These are phyloP conservation scores for Sporothrix sp. DNA, from an alignment of 2,329 filamentous ascomycete genomes.

Conservation along the genomic window DNA sequence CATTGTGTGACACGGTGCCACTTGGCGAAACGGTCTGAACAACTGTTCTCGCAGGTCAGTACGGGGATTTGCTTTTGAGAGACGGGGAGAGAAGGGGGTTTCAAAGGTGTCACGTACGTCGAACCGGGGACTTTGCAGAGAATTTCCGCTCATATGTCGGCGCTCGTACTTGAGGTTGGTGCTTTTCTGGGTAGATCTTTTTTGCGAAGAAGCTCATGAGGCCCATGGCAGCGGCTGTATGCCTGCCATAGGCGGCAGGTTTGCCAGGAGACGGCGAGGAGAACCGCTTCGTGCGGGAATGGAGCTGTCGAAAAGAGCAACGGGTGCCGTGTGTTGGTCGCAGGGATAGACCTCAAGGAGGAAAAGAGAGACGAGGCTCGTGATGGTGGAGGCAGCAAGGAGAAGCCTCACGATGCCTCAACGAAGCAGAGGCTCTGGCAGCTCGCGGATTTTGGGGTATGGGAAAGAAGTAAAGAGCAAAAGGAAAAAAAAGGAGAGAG, in stretches of 20 bases:
- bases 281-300: not conserved
- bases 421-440: no score
- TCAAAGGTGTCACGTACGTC: constrained; percentile 18
- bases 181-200: constrained; percentile 19
- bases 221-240: constrained; percentile 22
- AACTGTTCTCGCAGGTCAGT: not conserved
- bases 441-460: no score
- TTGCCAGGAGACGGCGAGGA: not conserved
- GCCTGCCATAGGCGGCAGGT: constrained; percentile 17
- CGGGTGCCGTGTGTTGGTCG: no score
- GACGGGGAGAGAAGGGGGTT: no score
- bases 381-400: not conserved
- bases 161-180: constrained; percentile 14
- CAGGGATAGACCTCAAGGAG: no score
- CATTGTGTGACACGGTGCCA: not conserved
- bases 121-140: constrained; percentile 17
- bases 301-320: no score
- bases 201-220: constrained; percentile 24
- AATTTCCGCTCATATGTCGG: constrained; percentile 19
- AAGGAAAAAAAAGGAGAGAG: not conserved
- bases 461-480: not conserved
- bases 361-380: not conserved
- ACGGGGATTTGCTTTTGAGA: no score
- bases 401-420: no score
- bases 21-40: constrained; percentile 6